phyloP scores from a whole-genome alignment of 169 alveolate species.

The Cyclospora cayetanensis region DNA sequence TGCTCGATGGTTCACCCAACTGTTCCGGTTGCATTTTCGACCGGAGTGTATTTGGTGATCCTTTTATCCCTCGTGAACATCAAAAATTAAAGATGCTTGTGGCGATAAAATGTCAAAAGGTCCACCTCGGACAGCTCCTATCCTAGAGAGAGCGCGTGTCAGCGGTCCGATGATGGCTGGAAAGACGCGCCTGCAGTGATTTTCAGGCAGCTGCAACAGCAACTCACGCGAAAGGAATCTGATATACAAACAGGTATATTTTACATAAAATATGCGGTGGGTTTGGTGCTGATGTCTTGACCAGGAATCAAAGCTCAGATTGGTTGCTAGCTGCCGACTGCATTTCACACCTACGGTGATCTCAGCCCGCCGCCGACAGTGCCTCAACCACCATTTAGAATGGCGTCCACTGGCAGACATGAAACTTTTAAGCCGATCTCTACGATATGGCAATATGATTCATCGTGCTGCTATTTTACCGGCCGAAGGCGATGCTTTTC shows the following conservation, averaged over 20 bases:
- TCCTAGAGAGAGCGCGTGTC: not conserved
- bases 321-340: constrained; percentile 56
- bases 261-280: not conserved
- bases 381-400: too few species aligned
- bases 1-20: not conserved
- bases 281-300: not conserved
- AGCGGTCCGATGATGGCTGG: constrained; percentile 51
- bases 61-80: not conserved
- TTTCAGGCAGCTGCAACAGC: not conserved
- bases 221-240: not conserved
- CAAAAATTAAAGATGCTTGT: not conserved
- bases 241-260: not conserved
- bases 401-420: too few species aligned
- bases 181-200: not conserved
- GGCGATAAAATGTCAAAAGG: not conserved
- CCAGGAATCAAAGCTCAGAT: not conserved
- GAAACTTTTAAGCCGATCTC: too few species aligned
- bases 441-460: too few species aligned
- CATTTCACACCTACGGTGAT: not conserved
- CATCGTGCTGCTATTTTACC: too few species aligned
- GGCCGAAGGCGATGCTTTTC: too few species aligned
- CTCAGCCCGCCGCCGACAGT: constrained; percentile 23
- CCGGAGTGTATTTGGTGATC: not conserved
- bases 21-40: not conserved
- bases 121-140: not conserved